phyloP scores from a whole-genome alignment of 148 eudicot species.

The Rheum nobile region DNA sequence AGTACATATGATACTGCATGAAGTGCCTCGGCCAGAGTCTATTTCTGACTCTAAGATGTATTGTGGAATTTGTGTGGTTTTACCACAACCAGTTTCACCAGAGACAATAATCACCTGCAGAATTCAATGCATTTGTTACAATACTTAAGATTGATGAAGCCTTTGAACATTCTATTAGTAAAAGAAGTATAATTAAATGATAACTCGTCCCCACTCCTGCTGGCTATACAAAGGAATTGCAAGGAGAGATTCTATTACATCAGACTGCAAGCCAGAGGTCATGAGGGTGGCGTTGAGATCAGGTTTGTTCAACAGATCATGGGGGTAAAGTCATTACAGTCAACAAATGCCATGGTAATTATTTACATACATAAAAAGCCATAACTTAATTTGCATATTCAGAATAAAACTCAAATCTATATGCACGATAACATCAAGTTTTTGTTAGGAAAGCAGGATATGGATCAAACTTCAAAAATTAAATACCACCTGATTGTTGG shows the following conservation, averaged over 20 bases:
- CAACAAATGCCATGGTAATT: not conserved
- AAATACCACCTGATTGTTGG: conserved; percentile 37
- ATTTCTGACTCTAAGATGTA: conserved; percentile 88
- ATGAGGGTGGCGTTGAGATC: not conserved
- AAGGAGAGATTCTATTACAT: not conserved
- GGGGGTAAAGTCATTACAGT: not conserved
- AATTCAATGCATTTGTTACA: not conserved
- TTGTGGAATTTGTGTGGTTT: conserved; percentile 98
- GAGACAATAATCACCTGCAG: conserved; percentile 78
- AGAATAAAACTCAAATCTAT: not conserved
- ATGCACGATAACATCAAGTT: not conserved
- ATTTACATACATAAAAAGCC: not conserved
- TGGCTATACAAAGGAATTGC: not conserved
- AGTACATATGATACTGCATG: conserved; percentile 90
- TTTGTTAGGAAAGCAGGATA: not conserved
- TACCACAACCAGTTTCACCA: conserved; percentile 99
- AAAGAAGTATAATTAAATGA: not conserved
- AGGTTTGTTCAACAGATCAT: not conserved
- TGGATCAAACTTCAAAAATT: not conserved
- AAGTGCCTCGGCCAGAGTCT: conserved; percentile 97
- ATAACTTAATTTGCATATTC: not conserved
- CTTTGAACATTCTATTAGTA: not conserved
- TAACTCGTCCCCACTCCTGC: not conserved
- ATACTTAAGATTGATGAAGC: not conserved
- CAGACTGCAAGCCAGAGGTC: not conserved